Conservation (phyloP, 345 rosid genomes). For the Bretschneidera sinensis region DNA sequence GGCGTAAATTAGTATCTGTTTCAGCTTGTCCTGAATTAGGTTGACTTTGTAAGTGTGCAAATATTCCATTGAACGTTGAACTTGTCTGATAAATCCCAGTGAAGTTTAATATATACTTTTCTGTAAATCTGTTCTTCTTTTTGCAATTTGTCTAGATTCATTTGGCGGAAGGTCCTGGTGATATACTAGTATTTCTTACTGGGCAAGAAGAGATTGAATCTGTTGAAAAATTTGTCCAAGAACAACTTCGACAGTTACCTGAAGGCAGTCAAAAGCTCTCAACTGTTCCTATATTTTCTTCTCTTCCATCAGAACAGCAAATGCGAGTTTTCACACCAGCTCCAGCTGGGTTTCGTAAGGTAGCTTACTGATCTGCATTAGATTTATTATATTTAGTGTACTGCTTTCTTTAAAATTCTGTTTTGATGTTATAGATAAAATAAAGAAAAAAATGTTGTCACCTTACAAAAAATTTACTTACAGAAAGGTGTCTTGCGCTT, state of each 20-base stretch:
- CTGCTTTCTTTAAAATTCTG: not conserved
- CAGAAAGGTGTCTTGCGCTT: not conserved
- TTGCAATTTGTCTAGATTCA: slow-evolving; percentile 53
- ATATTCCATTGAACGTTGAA: no score
- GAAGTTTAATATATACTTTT: no score
- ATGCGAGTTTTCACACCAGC: slow-evolving; percentile 72
- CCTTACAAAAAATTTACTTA: not conserved
- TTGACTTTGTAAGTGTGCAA: no score
- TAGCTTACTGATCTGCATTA: slow-evolving; percentile 16
- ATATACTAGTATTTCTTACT: slow-evolving; percentile 86
- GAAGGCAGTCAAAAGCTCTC: slow-evolving; percentile 50
- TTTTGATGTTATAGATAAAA: no score
- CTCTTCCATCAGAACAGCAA: slow-evolving; percentile 92
- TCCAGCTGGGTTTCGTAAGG: slow-evolving; percentile 75
- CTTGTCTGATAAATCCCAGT: no score
- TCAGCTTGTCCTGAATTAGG: no score
- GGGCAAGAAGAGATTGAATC: slow-evolving; percentile 98
- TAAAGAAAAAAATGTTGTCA: not conserved
- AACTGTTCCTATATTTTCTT: slow-evolving; percentile 67
- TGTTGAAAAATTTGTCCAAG: slow-evolving; percentile 65
- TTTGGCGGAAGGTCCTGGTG: slow-evolving; percentile 75
- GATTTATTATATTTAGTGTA: not conserved
- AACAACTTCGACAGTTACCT: slow-evolving; percentile 56
- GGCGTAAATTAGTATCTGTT: no score
- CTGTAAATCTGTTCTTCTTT: not conserved